Evolutionary conservation across 1,284 basidiomycete species (phyloP), one percentile per base, ranked within the genome.

Genomic region (Xerocomus nothofagi): DNA sequence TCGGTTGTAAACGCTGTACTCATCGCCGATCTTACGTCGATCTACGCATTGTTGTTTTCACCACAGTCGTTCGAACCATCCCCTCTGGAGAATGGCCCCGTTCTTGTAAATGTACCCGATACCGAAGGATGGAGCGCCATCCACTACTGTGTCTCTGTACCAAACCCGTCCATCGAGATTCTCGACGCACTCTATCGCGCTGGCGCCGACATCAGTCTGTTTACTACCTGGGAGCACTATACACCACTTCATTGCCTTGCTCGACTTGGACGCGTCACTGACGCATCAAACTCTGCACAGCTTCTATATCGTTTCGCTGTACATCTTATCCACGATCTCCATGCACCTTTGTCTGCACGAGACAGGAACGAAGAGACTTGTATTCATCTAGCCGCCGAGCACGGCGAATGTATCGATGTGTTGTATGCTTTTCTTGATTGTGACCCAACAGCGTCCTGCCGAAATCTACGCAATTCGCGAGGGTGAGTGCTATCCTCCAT

Each of bases 321-420:
- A 54, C 86, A 88, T 62, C 76, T 89, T 43, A 75, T 88, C 34
- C 73, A 74, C 47, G 82, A 87, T 61, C 77, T 88, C 23, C 77
- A 77, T 34, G 82, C 84, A 5, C 84, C 86, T 0, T 63, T 89
- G 36, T 73, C 77, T 21, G 84, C 85, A 15, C 69, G 73, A 30
- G 94, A 98, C 70, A 83, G 80, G 46, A 80, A 92, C 50, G 90
- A 92, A 38, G 88, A 98, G 61, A 96, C 91, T 39, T 95, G 94
- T 57, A 84, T 98, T 55, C 95, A 98, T 72, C 78, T 98, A 47
- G 95, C 95, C 18, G 95, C 96, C 6, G 88, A 93, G 59, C 86
- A 88, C 53, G 96, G 95, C 11, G 83, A 88, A 50, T 84, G 75
- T 65, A 67, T 80, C 20, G 81, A 84, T 48, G 66, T 88, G 18